Evolutionary conservation across 2,329 filamentous ascomycete genomes (phyloP).

Genomic region (Venturia nashicola): DNA sequence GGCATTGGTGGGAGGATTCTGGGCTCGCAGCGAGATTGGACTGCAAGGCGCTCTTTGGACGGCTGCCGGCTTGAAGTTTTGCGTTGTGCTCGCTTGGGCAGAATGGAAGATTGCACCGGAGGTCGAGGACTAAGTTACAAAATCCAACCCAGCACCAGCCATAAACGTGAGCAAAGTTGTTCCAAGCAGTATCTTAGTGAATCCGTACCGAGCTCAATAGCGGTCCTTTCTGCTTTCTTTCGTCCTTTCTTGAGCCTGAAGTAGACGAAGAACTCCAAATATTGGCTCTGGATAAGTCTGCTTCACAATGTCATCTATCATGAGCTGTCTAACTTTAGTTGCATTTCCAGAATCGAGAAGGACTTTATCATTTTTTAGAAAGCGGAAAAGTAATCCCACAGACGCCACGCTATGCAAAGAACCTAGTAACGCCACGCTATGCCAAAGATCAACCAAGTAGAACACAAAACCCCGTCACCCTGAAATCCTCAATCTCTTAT

Average conservation of each 20-base stretch:
- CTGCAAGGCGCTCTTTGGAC: constrained; percentile 40
- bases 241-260: too few species aligned
- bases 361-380: neutral
- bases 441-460: neutral
- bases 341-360: too few species aligned
- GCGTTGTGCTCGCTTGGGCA: constrained; percentile 27
- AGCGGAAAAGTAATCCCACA: neutral
- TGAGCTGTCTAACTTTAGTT: too few species aligned
- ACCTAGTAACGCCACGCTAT: neutral
- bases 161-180: too few species aligned
- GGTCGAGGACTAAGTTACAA: constrained; percentile 6
- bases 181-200: too few species aligned
- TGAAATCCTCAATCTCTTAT: neutral
- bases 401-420: neutral
- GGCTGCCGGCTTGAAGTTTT: constrained; percentile 28
- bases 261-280: too few species aligned
- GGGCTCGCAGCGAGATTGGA: constrained; percentile 39
- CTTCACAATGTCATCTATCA: too few species aligned
- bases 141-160: too few species aligned
- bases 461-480: neutral
- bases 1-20: constrained; percentile 41
- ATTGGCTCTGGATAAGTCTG: too few species aligned
- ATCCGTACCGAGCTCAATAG: too few species aligned
- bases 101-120: constrained; percentile 27
- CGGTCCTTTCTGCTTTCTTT: too few species aligned